These are phyloP conservation scores for Ceratocystis papillata DNA, from an alignment of 2,329 filamentous ascomycete species.

Conservation along the genomic window DNA sequence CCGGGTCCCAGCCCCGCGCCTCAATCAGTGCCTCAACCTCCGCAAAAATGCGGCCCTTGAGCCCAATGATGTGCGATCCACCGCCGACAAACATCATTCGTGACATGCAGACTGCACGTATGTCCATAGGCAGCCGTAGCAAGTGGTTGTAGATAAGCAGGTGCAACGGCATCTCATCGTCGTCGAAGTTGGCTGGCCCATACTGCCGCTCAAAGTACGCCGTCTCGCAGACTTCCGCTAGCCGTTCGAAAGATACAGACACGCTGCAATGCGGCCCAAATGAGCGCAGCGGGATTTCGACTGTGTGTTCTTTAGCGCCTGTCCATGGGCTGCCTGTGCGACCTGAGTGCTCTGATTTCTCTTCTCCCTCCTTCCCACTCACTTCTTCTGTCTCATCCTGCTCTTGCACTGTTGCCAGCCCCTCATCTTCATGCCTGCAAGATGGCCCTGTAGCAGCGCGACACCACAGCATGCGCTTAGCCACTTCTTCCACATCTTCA, in stretches of 20 bases:
- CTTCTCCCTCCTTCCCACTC: neutral
- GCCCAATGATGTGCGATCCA: constrained; percentile 63
- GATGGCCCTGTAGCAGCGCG: constrained; percentile 29
- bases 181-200: constrained; percentile 55
- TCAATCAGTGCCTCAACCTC: constrained; percentile 60
- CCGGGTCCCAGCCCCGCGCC: constrained; percentile 63
- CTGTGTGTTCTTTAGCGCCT: constrained; percentile 24
- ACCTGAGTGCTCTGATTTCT: constrained; percentile 26
- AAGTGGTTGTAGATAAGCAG: constrained; percentile 66
- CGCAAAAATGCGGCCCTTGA: constrained; percentile 64
- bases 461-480: constrained; percentile 71
- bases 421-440: constrained; percentile 28
- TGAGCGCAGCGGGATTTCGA: constrained; percentile 39
- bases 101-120: constrained; percentile 75
- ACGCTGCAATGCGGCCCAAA: constrained; percentile 44
- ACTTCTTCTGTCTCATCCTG: constrained; percentile 42
- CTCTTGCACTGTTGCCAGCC: constrained; percentile 45
- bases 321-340: constrained; percentile 7
- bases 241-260: constrained; percentile 54
- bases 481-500: constrained; percentile 70
- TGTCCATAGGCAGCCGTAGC: constrained; percentile 66
- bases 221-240: constrained; percentile 65
- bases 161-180: constrained; percentile 73
- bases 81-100: constrained; percentile 81
- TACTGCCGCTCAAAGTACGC: constrained; percentile 55